Base-by-base conservation (phyloP, 768 basidiomycete genomes). In the Fomitopsis serialis region DNA sequence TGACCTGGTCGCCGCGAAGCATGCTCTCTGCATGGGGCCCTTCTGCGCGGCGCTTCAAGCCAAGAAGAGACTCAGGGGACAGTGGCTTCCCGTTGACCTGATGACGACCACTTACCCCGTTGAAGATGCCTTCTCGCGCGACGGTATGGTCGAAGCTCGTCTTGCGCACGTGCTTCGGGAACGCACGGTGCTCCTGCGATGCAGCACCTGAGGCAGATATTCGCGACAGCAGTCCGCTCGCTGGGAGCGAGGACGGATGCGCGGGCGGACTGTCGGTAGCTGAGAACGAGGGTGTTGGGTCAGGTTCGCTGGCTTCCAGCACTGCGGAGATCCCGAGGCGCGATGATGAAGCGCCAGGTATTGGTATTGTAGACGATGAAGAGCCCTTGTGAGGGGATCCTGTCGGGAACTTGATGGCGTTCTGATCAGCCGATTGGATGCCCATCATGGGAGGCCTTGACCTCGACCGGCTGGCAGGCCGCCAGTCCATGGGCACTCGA, bases 71-170 rank as follows among this genome's bases (percentile, higher is more conserved):
- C 59, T 85, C 85, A 53, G 82, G 78, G 42, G 80, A 75, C 58
- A 83, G 67, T 36, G 89, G 83, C 65, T 84, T 85, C 34, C 87
- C 87, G 65, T 91, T 87, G 58, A 89, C 84, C 67, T 90, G 87
- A 71, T 92, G 89, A 46, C 89, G 77, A 53, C 86, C 85, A 60
- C 78, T 78, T 46, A 81, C 69, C 40, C 79, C 80, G 27, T 73
- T 63, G 54, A 82, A 72, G 51, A 85, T 77, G 35, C 78, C 81
- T 56, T 86, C 83, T 58, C 79, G 81, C 35, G 80, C 78, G 37
- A 95, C 85, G 3, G 93, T 94, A 70, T 94, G 93, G 68, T 97
- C 93, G 67, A 94, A 96, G 69, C 91, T 93, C 44, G 93, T 92
- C 76, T 97, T 97, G 56, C 93, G 82, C 54, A 92, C 90, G 68